Conservation (phyloP, 495 filamentous ascomycete genomes). For the Podospora conica region DNA sequence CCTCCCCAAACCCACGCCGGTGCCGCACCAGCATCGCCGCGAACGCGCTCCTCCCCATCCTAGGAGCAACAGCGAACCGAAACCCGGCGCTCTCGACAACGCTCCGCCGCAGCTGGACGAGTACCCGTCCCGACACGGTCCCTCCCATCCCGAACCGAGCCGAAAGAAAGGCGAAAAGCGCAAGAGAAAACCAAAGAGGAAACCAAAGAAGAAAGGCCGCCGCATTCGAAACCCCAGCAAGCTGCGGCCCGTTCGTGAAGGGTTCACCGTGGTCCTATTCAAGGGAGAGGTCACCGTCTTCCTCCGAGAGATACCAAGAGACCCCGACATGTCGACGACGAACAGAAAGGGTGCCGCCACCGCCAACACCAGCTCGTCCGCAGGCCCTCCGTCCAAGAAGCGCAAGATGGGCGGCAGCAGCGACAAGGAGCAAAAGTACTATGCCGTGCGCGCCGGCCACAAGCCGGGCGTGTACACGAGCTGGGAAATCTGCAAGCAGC, state of each 20-base stretch:
- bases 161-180: neutral
- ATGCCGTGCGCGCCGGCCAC: slow-evolving; percentile 73
- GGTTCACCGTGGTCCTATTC: neutral
- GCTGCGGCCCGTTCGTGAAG: neutral
- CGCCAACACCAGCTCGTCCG: no score
- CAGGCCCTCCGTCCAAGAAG: slow-evolving; percentile 27
- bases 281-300: neutral
- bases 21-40: no score
- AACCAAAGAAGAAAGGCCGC: no score
- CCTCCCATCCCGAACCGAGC: no score
- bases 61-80: no score
- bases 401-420: slow-evolving; percentile 31
- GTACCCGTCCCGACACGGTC: no score
- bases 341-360: neutral
- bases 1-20: neutral
- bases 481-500: slow-evolving; percentile 74
- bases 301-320: neutral
- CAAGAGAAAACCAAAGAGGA: no score
- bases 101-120: no score
- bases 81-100: no score
- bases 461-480: slow-evolving; percentile 80
- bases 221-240: no score
- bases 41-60: neutral
- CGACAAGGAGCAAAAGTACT: slow-evolving; percentile 58
- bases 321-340: neutral